Percentiles rank a stretch among this genome's conserved stretches.
These are phyloP conservation scores for Rhodotorula sp. DNA, from an alignment of 1,284 basidiomycete species.

Conservation along the genomic window DNA sequence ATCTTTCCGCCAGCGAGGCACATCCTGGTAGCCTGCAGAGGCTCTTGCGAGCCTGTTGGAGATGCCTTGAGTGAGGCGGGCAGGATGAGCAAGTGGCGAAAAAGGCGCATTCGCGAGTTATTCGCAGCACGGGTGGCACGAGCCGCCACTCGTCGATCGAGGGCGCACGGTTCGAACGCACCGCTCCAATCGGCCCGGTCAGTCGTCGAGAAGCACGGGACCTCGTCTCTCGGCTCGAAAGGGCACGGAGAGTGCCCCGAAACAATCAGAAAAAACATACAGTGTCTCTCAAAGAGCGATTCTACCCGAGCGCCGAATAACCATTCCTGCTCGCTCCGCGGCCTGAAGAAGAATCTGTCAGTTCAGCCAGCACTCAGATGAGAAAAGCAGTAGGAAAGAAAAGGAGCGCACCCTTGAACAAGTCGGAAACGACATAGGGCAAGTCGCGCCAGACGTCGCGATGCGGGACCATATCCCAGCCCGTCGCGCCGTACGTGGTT, in stretches of 20 bases:
- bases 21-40: background rate
- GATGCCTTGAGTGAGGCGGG: too few species aligned
- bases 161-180: too few species aligned
- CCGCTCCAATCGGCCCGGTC: too few species aligned
- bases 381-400: too few species aligned
- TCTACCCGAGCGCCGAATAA: constrained; percentile 24
- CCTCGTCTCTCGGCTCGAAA: background rate
- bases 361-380: too few species aligned
- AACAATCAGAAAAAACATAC: background rate
- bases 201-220: too few species aligned
- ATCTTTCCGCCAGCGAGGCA: background rate
- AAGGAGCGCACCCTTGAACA: constrained; percentile 47
- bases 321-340: constrained; percentile 22
- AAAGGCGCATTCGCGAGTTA: too few species aligned
- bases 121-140: too few species aligned
- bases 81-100: too few species aligned
- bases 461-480: constrained; percentile 66
- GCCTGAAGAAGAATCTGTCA: background rate
- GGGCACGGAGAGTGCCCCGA: background rate
- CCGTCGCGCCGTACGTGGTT: constrained; percentile 73
- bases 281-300: background rate
- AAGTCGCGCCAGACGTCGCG: constrained; percentile 71
- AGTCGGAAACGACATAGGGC: constrained; percentile 73
- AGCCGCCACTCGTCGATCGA: too few species aligned
- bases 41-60: too few species aligned